These are phyloP conservation scores for Malus hybrid DNA, from an alignment of 331 rosid species.

Conservation along the genomic window DNA sequence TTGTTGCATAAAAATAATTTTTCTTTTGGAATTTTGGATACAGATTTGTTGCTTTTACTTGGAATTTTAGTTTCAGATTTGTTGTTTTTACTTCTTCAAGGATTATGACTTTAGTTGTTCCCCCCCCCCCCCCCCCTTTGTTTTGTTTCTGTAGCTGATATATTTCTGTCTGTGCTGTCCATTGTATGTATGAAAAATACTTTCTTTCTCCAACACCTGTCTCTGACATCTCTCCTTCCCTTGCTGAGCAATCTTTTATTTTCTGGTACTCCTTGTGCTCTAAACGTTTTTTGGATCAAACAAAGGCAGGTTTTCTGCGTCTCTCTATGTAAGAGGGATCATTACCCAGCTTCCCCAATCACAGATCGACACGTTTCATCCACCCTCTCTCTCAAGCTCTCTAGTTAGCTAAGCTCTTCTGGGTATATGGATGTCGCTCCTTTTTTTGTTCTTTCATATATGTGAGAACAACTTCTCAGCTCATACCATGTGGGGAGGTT, in stretches of 20 bases:
- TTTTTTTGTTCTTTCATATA: slow-evolving; percentile 8
- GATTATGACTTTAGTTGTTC: background rate
- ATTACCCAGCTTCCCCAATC: slow-evolving; percentile 11
- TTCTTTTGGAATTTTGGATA: background rate
- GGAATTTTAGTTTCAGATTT: background rate
- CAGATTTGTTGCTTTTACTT: too few relatives aligned
- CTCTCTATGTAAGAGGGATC: background rate
- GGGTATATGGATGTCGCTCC: slow-evolving; percentile 24
- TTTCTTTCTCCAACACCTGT: background rate
- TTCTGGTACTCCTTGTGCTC: background rate
- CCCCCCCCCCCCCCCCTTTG: too few relatives aligned
- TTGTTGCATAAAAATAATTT: background rate
- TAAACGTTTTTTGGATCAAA: slow-evolving; percentile 3
- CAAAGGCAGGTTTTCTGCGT: slow-evolving; percentile 5
- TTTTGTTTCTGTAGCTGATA: background rate
- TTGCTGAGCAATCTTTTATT: background rate
- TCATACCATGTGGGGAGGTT: background rate
- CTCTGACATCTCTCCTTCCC: background rate
- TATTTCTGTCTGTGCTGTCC: background rate
- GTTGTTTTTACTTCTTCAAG: too few relatives aligned
- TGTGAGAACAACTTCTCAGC: background rate
- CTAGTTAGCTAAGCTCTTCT: background rate
- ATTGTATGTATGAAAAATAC: background rate
- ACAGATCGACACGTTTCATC: slow-evolving; percentile 46
- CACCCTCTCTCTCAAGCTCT: background rate